A percentile compares a stretch with the other conserved stretches of the same genome.
Evolutionary conservation across 208 protist genomes (phyloP).

Genomic region (Acanthamoeba royreba): DNA sequence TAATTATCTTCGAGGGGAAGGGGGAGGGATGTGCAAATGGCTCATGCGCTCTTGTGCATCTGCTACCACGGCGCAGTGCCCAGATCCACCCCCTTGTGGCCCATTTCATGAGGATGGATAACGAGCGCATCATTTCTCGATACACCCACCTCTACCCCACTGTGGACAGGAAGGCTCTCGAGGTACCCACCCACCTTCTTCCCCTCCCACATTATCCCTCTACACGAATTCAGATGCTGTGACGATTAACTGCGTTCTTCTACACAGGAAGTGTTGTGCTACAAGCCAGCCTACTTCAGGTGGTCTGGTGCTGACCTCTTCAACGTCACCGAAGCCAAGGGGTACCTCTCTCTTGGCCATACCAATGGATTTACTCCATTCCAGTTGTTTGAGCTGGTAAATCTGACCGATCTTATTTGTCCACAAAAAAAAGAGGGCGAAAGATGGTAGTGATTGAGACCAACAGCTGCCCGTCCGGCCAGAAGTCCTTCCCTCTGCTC

Average conservation of each 20-base stretch:
- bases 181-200: not conserved
- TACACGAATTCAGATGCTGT: too few relatives aligned
- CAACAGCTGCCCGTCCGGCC: conserved; percentile 77
- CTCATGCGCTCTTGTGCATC: not conserved
- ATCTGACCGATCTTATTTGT: too few relatives aligned
- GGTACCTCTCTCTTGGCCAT: not conserved
- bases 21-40: too few relatives aligned
- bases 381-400: too few relatives aligned
- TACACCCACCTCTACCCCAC: conserved; percentile 74
- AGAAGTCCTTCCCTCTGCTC: conserved; percentile 73
- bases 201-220: not conserved
- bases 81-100: conserved; percentile 67
- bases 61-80: not conserved
- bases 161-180: conserved; percentile 42
- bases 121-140: conserved; percentile 65
- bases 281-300: conserved; percentile 67
- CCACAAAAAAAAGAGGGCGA: conserved; percentile 18
- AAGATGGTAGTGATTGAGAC: conserved; percentile 81
- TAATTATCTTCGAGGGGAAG: too few relatives aligned
- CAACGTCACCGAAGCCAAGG: conserved; percentile 62
- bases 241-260: too few relatives aligned
- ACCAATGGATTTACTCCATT: not conserved
- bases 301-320: conserved; percentile 73
- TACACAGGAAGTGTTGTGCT: conserved; percentile 61
- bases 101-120: conserved; percentile 65